Base-by-base conservation (phyloP, 352 stramenopile species). In the Globisporangium rhizosaccharum region DNA sequence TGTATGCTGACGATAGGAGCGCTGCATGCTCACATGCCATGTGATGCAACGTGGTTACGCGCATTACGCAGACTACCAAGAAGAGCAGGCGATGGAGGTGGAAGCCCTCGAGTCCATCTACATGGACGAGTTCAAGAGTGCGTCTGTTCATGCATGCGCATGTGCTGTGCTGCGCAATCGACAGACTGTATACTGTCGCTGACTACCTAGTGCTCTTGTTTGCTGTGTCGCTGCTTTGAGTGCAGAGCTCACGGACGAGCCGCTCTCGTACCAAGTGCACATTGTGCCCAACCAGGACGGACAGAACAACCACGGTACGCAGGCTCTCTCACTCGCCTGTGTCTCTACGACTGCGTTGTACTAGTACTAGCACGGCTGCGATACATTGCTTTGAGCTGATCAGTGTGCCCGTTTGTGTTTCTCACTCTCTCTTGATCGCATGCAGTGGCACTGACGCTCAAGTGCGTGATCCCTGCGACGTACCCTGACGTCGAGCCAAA, bases 31-130 rank as follows among this genome's bases (percentile, higher is more conserved):
- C 15, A 47, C 41, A 47, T 14, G 14, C 11, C 14, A 23, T 47
- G 14, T n/a, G 10, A 10, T 14, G 41, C 18, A 18, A 20, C 26
- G 4, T 52, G 6, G 9, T n/a, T n/a, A 39, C 47, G 56, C 39
- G 91, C 84, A 95, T n/a, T n/a, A 39, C 47, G 56, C 39, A 92
- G 85, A 95, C 72, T 93, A 95, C 76, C 84, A 82, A 61, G 85
- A 93, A 67, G 85, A 95, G 57, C 84, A 94, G 70, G 71, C 68
- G 65, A 95, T 95, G 85, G 85, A 95, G 74, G 84, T 92, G 66
- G 85, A 95, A 62, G 85, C 85, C 48, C 82, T 95, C 59, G 85
- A 94, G 62, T 82, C 85, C 68, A 95, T 95, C 56, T 95, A 95
- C 68, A 94, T 92, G 79, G 80, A 95, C 67, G 85, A 95, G 62